Conservation (phyloP, 1,139 yeast species). For the Taiozyma onychis region DNA sequence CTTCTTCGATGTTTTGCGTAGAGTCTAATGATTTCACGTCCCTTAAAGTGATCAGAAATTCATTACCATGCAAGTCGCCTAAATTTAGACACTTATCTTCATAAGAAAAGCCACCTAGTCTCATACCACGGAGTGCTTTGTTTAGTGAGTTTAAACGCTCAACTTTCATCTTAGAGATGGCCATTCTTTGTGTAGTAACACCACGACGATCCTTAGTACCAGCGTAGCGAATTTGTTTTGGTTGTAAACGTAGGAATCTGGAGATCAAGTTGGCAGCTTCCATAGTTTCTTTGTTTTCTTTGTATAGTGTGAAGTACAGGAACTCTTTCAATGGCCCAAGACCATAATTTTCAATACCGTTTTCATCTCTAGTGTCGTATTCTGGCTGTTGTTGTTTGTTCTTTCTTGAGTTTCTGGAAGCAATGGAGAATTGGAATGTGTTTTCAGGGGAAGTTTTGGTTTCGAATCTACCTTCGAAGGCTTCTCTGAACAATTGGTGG, state of each 20-base stretch:
- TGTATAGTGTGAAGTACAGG: conserved; percentile 77
- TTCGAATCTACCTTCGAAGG: conserved; percentile 72
- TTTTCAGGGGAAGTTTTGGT: conserved; percentile 70
- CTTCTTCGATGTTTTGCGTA: conserved; percentile 28
- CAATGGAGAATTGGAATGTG: conserved; percentile 53
- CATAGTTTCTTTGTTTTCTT: conserved; percentile 97
- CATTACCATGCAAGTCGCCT: conserved; percentile 87
- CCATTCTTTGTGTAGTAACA: conserved; percentile 82
- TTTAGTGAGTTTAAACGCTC: conserved; percentile 76
- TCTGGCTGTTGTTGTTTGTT: conserved; percentile 30
- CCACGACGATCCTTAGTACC: conserved; percentile 98
- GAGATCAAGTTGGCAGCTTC: conserved; percentile 78
- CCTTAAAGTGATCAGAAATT: conserved; percentile 77
- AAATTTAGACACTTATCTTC: conserved; percentile 56
- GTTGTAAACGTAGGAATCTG: conserved; percentile 66
- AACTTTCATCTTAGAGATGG: conserved; percentile 67
- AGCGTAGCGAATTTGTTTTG: conserved; percentile 69
- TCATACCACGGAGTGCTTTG: conserved; percentile 64
- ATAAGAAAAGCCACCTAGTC: conserved; percentile 73
- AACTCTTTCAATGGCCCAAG: conserved; percentile 65
- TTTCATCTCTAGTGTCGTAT: conserved; percentile 44
- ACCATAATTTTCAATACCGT: conserved; percentile 41
- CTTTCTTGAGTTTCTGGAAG: conserved; percentile 35
- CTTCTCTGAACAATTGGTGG: conserved; percentile 70
- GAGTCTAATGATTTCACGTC: conserved; percentile 42